phyloP scores from a whole-genome alignment of 257 asterid species.

The Dorcoceras hygrometricum region DNA sequence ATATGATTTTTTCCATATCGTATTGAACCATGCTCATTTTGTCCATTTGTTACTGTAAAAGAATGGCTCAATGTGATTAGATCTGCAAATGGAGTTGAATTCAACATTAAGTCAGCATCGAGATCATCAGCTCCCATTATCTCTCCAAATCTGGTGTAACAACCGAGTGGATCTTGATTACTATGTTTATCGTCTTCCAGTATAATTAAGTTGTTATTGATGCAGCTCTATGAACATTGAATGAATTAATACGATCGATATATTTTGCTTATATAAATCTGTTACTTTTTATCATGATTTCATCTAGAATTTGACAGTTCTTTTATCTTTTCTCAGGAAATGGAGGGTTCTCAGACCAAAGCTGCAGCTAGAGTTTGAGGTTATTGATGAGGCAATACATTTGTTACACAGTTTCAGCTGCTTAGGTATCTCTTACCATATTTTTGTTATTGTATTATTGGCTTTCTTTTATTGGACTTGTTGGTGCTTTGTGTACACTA shows the following conservation, averaged over 20 bases:
- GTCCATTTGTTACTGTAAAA: neutral
- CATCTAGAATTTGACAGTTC: conserved; percentile 4
- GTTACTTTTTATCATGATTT: neutral
- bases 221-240: too few relatives aligned
- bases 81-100: neutral
- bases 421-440: neutral
- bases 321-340: conserved; percentile 41
- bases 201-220: too few relatives aligned
- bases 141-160: neutral
- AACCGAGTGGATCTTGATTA: neutral
- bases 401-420: conserved; percentile 11
- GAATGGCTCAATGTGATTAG: neutral
- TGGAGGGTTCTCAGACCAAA: conserved; percentile 48
- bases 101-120: neutral
- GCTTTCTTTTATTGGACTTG: neutral
- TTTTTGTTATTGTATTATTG: too few relatives aligned
- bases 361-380: conserved; percentile 59
- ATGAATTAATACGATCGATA: neutral
- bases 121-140: neutral
- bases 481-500: neutral
- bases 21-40: neutral
- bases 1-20: too few relatives aligned
- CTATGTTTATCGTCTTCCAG: neutral
- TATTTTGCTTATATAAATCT: neutral
- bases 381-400: conserved; percentile 9